Evolutionary conservation across 495 filamentous ascomycete species (phyloP), one percentile per base, ranked within the genome.

Genomic region (Penicillium bialowiezense): DNA sequence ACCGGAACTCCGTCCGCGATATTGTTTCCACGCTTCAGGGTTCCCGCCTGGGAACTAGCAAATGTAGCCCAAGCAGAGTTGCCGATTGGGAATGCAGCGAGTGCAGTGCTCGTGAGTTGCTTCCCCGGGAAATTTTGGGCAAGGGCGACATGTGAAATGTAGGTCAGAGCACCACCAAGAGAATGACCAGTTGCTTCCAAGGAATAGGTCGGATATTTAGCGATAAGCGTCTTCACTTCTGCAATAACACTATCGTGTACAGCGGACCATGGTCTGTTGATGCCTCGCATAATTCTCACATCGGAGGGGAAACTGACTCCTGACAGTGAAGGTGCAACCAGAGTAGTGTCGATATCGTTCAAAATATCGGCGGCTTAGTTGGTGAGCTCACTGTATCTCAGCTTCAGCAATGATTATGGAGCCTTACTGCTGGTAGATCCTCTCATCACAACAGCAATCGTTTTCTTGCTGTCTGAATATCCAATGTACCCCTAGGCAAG

Each of bases 81-180:
- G 2, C 66, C 66, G 44, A 69, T 69, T 6, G 66, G 66, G 18
- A 62, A 69, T 3, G 66, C 66, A 51, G 66, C 66, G 34, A 68
- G 31, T 0, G 66, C 64, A 60, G 60, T 64, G 46, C 66, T 64
- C 3, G 51, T 63, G n/a, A 68, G 41, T 13, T 43, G 7, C 44
- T 59, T 66, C 7, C 37, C 51, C 7, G 66, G 66, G 44, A 69
- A 69, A 31, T 67, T 65, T 44, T 65, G 53, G 1, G 62, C 50
- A 19, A 69, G 52, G 3, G 62, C 66, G 14, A 69, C 59, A 31
- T 69, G 67, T 12, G 62, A 65, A 18, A 69, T 54, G 38, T 65
- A 69, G 7, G 66, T 69, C 8, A 68, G 59, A 2, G 66, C 31
- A 10, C 66, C 66, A 38, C 66, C 64, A 1, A 69, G 62, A 3